Evolutionary conservation across 2,329 filamentous ascomycete species (phyloP).

Genomic region (Fusarium tanahbumbuense): DNA sequence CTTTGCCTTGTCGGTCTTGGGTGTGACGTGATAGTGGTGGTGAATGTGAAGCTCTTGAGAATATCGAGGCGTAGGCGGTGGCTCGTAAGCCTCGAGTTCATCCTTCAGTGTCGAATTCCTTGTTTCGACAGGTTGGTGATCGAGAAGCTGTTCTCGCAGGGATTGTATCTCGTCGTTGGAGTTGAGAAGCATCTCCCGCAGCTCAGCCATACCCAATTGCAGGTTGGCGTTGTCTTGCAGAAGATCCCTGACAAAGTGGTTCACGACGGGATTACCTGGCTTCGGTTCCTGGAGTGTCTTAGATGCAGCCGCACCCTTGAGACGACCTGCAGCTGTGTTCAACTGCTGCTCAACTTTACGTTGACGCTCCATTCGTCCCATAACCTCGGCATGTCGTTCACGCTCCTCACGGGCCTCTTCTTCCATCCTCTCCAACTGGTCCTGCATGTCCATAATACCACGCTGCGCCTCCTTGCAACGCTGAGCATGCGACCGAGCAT

Average conservation of each 20-base stretch:
- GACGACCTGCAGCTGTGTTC: slow-evolving; percentile 79
- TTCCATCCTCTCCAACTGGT: slow-evolving; percentile 90
- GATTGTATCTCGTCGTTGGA: slow-evolving; percentile 95
- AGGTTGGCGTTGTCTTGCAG: slow-evolving; percentile 94
- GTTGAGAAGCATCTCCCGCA: slow-evolving; percentile 88
- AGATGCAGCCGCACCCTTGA: slow-evolving; percentile 83
- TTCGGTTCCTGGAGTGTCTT: slow-evolving; percentile 71
- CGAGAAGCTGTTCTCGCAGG: slow-evolving; percentile 82
- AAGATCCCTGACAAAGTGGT: slow-evolving; percentile 95
- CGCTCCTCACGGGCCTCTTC: slow-evolving; percentile 82
- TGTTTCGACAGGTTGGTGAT: slow-evolving; percentile 74
- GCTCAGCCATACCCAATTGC: slow-evolving; percentile 89
- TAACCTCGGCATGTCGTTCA: slow-evolving; percentile 82
- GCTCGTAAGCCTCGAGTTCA: slow-evolving; percentile 71
- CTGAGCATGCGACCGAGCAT: slow-evolving; percentile 81
- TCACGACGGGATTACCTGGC: slow-evolving; percentile 78
- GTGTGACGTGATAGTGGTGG: slow-evolving; percentile 86
- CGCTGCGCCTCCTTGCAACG: slow-evolving; percentile 89
- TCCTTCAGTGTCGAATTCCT: slow-evolving; percentile 71
- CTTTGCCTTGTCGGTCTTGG: slow-evolving; percentile 70
- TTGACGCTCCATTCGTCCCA: slow-evolving; percentile 85
- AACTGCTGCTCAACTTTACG: slow-evolving; percentile 85
- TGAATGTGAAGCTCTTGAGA: slow-evolving; percentile 90
- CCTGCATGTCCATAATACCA: slow-evolving; percentile 80
- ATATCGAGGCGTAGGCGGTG: slow-evolving; percentile 40